These are phyloP conservation scores for Cochlearia excelsa DNA, from an alignment of 345 rosid genomes.

Conservation along the genomic window DNA sequence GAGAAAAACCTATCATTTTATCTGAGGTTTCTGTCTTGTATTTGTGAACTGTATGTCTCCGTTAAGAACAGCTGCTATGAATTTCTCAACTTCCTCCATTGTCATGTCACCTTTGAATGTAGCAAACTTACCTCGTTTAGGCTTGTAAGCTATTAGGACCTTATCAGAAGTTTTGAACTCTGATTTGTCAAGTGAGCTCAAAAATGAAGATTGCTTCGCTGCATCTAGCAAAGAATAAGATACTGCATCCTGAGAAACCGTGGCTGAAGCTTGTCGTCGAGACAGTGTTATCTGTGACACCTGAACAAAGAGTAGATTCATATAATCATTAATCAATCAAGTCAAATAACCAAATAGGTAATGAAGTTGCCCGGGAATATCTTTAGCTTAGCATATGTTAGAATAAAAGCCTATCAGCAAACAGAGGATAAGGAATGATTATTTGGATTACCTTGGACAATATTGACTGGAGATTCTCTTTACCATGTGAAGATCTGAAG, in stretches of 20 bases:
- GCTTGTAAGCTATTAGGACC: slow-evolving; percentile 70
- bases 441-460: slow-evolving; percentile 49
- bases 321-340: slow-evolving; percentile 15
- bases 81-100: slow-evolving; percentile 64
- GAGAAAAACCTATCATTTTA: slow-evolving; percentile 29
- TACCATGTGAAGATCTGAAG: slow-evolving; percentile 60
- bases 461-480: slow-evolving; percentile 59
- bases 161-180: slow-evolving; percentile 55
- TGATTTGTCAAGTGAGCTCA: slow-evolving; percentile 57
- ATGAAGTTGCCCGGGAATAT: too few species aligned
- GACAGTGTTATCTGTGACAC: slow-evolving; percentile 73
- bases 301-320: slow-evolving; percentile 36
- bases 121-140: slow-evolving; percentile 63
- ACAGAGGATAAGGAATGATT: neutral
- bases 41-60: slow-evolving; percentile 68
- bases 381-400: too few species aligned
- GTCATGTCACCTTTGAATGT: slow-evolving; percentile 42
- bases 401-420: too few species aligned
- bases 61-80: slow-evolving; percentile 60
- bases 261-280: slow-evolving; percentile 48
- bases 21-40: slow-evolving; percentile 56
- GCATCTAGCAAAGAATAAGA: slow-evolving; percentile 70
- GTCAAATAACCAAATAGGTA: neutral
- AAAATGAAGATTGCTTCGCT: slow-evolving; percentile 54
- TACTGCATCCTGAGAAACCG: slow-evolving; percentile 45